Base-by-base conservation (phyloP, 495 filamentous ascomycete species). In the Neurospora sp. region DNA sequence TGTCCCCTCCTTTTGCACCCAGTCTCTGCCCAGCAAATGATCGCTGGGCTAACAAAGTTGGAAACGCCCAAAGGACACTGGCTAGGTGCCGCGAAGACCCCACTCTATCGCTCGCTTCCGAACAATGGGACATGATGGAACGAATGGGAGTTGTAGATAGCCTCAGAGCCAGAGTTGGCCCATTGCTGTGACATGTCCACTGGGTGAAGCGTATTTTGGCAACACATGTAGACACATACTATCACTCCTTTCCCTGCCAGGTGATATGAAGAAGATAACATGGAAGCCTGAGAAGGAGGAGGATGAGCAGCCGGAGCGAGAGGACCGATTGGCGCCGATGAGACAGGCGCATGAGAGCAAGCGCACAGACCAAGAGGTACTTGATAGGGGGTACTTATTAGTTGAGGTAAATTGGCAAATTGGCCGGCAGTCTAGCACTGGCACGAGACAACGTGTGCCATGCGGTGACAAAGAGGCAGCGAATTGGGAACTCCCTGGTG, bases 371-470 rank as follows among this genome's bases (percentile, higher is more conserved):
- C 54, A 62, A 2, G 3, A 16, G 27, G 27, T 35, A 35, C 54
- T 66, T 66, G 54, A 66, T 66, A 66, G 54, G 54, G 27, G 54
- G 54, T 16, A 62, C 54, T 66, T 66, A 18, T 18, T 66, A 35
- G 54, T 66, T 66, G 27, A 66, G 27, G 27, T 66, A 66, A 66
- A 66, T 66, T 66, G 54, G 54, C 27, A 66, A 66, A 66, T 66
- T 66, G 48, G 54, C 14, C 7, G 6, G 12, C 54, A 31, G 27
- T 66, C 23, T 66, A 9, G 54, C 71, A 48, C 31, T 40, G 44
- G 71, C 71, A 72, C 71, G 71, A 72, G 71, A 66, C 71, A 72
- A 37, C 59, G 37, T 66, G 71, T 72, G 71, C 42, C 71, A 72
- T 59, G 71, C 46, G 46, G 38, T 72, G 42, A 35, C 16, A 54